Conservation (phyloP, 2,329 filamentous ascomycete species). For the Camptophora hylomeconis region DNA sequence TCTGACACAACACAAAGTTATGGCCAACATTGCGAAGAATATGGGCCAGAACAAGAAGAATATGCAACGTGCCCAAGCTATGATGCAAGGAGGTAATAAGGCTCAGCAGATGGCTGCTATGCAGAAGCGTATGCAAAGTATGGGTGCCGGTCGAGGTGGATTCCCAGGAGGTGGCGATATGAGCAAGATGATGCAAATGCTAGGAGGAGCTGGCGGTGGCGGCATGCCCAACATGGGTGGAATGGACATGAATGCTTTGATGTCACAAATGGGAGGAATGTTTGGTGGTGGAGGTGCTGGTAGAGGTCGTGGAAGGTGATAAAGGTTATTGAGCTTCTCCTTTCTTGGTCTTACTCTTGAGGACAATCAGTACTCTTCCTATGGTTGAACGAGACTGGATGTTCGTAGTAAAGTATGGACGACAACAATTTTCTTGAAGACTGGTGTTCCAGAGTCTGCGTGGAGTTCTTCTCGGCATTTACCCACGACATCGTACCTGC, state of each 20-base stretch:
- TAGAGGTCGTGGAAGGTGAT: slow-evolving; percentile 18
- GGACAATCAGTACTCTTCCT: no score
- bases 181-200: slow-evolving; percentile 95
- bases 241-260: slow-evolving; percentile 58
- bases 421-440: no score
- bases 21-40: slow-evolving; percentile 98
- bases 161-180: slow-evolving; percentile 48
- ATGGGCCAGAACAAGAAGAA: slow-evolving; percentile 97
- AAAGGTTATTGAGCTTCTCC: neutral
- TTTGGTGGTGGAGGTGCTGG: slow-evolving; percentile 36
- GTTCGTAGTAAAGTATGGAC: no score
- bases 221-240: slow-evolving; percentile 49
- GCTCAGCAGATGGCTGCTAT: slow-evolving; percentile 83
- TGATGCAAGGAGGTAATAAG: slow-evolving; percentile 80
- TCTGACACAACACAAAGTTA: slow-evolving; percentile 96
- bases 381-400: no score
- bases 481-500: no score
- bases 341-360: no score
- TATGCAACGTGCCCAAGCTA: slow-evolving; percentile 84
- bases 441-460: no score
- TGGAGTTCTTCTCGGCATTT: no score
- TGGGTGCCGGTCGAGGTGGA: slow-evolving; percentile 57
- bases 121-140: slow-evolving; percentile 87
- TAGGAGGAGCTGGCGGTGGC: slow-evolving; percentile 61
- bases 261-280: slow-evolving; percentile 60